A percentile compares a stretch with the other conserved stretches of the same genome.
Evolutionary conservation across 2,329 filamentous ascomycete species (phyloP).

Genomic region (Fusarium circinatum): DNA sequence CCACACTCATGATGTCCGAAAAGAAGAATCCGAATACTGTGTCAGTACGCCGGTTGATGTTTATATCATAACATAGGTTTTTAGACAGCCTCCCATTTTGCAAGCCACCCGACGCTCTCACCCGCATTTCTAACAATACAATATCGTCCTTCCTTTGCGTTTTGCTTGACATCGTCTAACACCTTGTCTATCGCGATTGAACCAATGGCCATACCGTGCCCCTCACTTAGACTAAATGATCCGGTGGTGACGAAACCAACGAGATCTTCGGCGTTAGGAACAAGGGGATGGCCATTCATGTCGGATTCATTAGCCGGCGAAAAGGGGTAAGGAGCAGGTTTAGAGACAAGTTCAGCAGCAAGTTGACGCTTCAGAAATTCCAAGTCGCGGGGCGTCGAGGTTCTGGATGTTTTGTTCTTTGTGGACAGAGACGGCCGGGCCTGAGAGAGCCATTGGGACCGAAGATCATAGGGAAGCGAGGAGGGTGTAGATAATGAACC

Average conservation of each 20-base stretch:
- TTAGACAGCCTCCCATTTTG: slow-evolving; percentile 76
- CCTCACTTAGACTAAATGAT: slow-evolving; percentile 81
- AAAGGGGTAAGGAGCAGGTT: slow-evolving; percentile 45
- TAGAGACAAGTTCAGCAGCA: slow-evolving; percentile 60
- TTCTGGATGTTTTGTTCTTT: slow-evolving; percentile 15
- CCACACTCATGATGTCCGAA: not conserved
- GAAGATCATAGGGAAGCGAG: slow-evolving; percentile 61
- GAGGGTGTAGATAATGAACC: slow-evolving; percentile 14
- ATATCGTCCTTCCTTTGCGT: slow-evolving; percentile 59
- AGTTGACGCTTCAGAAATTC: slow-evolving; percentile 56
- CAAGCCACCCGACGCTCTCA: slow-evolving; percentile 81
- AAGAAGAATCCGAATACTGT: not conserved
- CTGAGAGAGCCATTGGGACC: slow-evolving; percentile 77
- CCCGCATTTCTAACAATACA: slow-evolving; percentile 89
- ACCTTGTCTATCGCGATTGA: slow-evolving; percentile 72
- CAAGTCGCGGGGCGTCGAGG: slow-evolving; percentile 42
- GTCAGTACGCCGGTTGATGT: not conserved
- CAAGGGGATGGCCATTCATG: slow-evolving; percentile 67
- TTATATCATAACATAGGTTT: not conserved
- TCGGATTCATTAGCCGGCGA: slow-evolving; percentile 51
- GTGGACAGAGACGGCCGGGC: slow-evolving; percentile 44
- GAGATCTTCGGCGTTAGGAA: slow-evolving; percentile 80
- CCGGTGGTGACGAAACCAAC: slow-evolving; percentile 93
- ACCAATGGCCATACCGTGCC: slow-evolving; percentile 79
- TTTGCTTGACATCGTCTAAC: slow-evolving; percentile 47